Evolutionary conservation across 2,329 filamentous ascomycete genomes (phyloP).

Genomic region (Aspergillus sp.): DNA sequence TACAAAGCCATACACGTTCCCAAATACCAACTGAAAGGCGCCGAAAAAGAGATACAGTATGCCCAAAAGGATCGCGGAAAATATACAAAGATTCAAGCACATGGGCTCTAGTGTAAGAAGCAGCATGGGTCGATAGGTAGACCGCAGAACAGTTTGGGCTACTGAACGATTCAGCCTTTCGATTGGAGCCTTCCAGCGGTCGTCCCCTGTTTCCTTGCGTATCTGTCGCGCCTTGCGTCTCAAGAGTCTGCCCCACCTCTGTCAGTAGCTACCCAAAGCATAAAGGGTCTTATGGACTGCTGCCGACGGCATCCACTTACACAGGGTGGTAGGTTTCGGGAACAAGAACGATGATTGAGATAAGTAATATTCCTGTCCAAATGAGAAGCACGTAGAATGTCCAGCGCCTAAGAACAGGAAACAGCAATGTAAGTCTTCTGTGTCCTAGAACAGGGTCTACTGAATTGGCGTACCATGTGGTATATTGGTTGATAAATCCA

Average conservation of each 20-base stretch:
- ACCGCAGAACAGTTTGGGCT: conserved; percentile 56
- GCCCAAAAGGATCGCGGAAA: conserved; percentile 81
- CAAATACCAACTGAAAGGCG: conserved; percentile 79
- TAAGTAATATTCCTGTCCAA: conserved; percentile 68
- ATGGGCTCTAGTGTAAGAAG: conserved; percentile 81
- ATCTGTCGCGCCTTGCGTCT: conserved; percentile 68
- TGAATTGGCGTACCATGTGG: conserved; percentile 54
- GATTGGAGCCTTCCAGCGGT: conserved; percentile 72
- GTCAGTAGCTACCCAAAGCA: conserved; percentile 43
- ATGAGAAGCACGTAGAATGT: conserved; percentile 83
- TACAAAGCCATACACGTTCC: conserved; percentile 70
- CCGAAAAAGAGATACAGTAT: conserved; percentile 91
- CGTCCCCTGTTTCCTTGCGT: conserved; percentile 74
- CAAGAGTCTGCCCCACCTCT: conserved; percentile 51
- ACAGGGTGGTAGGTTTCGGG: conserved; percentile 80
- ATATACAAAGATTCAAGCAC: conserved; percentile 77
- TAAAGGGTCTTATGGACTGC: background rate
- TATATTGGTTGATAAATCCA: conserved; percentile 78
- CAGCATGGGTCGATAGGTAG: conserved; percentile 68
- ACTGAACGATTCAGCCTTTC: conserved; percentile 73
- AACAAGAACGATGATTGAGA: conserved; percentile 68
- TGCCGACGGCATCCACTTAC: conserved; percentile 22
- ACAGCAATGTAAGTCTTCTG: conserved; percentile 7
- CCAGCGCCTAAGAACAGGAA: conserved; percentile 58
- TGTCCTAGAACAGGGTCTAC: background rate